Evolutionary conservation across 164 flowering plant genomes (phyloP), one percentile per base, ranked within the genome.

Genomic region (Malania oleifera): DNA sequence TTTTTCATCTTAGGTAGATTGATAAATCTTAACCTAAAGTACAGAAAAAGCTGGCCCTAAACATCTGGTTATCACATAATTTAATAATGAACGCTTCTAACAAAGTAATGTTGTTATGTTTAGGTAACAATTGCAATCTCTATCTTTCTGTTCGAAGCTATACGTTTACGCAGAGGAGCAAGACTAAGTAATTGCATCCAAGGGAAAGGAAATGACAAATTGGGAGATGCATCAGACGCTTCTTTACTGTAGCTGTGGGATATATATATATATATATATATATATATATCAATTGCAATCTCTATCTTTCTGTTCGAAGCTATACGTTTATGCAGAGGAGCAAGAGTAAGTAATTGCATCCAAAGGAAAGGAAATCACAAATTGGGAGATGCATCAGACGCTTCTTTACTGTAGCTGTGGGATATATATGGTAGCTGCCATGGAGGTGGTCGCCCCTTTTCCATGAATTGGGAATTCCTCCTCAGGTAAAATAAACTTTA

Each of bases 371-470:
- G 75, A 68, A 57, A 44, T 59, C 24, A 68, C 75, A 31, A 68
- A 62, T 15, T 75, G 73, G 75, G 71, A 75, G 59, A 7, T 75
- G 8, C 70, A 75, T 62, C 64, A 64, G 68, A 57, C 71, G 15
- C 19, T 71, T 8, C 57, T 75, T 35, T 71, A 75, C 66, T 71
- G 73, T 39, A 40, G 29, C 37, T 70, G 73, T 41, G 78, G 75
- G 20, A 68, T 75, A 27, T n/a, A n/a, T n/a, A n/a, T n/a, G n/a
- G 6, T 71, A 12, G 74, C 77, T 14, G 77, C 74, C 5, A 61
- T 74, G 78, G 78, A 8, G 78, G 78, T 13, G 78, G 78, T 35
- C 70, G 31, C 78, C 78, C 27, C 78, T 74, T 57, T 74, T 74
- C 39, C 72, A 70, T 12, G 78, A 74, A 56, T 15, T 74, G 45